Conservation (phyloP, 768 basidiomycete genomes). For the Tylopilus balloui region DNA sequence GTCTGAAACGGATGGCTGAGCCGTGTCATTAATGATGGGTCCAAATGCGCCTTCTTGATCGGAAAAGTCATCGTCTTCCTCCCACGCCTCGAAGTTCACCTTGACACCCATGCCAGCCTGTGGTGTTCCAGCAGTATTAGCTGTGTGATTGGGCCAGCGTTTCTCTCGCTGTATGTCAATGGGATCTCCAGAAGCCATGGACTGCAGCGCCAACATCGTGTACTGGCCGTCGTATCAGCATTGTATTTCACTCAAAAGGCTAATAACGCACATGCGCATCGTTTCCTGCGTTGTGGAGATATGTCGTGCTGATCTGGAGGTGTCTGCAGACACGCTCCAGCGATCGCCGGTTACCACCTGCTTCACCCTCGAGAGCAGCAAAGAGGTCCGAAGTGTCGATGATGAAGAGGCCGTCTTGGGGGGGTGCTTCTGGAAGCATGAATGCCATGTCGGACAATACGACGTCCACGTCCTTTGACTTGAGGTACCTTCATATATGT, state of each 20-base stretch:
- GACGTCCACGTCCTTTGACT: conserved; percentile 46
- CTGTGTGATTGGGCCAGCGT: conserved; percentile 69
- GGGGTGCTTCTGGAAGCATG: conserved; percentile 52
- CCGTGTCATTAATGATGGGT: conserved; percentile 17
- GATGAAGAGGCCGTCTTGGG: conserved; percentile 53
- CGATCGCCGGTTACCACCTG: conserved; percentile 44
- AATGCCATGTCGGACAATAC: conserved; percentile 48
- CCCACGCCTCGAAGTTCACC: conserved; percentile 56
- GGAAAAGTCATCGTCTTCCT: conserved; percentile 49
- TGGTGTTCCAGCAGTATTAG: conserved; percentile 14
- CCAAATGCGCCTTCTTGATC: conserved; percentile 41
- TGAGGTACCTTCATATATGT: conserved; percentile 45
- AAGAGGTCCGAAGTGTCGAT: conserved; percentile 76
- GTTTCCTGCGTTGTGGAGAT: conserved; percentile 82
- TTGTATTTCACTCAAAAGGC: not conserved
- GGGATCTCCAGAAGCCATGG: conserved; percentile 71
- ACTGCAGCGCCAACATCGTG: conserved; percentile 58
- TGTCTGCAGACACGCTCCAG: conserved; percentile 62
- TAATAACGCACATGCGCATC: conserved; percentile 64
- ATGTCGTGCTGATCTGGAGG: conserved; percentile 51
- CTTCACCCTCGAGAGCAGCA: conserved; percentile 64
- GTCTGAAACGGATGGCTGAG: conserved; percentile 2
- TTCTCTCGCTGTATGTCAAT: conserved; percentile 73
- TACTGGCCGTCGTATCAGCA: conserved; percentile 43
- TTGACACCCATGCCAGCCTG: conserved; percentile 35